Base-by-base conservation (phyloP, 768 basidiomycete species). In the Nidularia pulvinata region DNA sequence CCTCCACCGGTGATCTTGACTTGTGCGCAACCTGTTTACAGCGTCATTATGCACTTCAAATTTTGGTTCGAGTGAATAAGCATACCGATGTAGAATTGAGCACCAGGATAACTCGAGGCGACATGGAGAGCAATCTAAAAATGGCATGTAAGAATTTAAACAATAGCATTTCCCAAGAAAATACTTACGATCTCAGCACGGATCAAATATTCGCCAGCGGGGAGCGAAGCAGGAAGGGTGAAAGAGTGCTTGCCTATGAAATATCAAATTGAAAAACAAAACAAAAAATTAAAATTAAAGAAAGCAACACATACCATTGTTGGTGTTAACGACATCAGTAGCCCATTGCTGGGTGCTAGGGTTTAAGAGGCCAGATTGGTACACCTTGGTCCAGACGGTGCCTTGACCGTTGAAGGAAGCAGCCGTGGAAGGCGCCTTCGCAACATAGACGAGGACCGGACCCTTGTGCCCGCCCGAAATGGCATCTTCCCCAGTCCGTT, bases 361-460 rank as follows among this genome's bases (percentile, higher is more conserved):
- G 55, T 73, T 68, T 39, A 79, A 51, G 22, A 81, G 69, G 22
- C 79, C 78, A 33, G 77, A 77, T 5, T 74, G 70, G 59, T 79
- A 80, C 34, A 82, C 75, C 70, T 80, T 82, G 25, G 78, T 80
- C 78, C 80, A 82, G 16, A 82, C 78, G 11, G 74, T 54, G 33
- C 79, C 80, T 53, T 76, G 74, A 3, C 79, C 79, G 51, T 80
- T 57, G 60, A 79, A 80, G 3, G 71, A 59, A 0, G 73, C 74
- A 2, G 72, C 79, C 9, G 73, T 71, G 2, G 68, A 71, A 0
- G 78, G 75, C 13, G 78, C 79, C 59, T 80, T 78, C 50, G 79
- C 79, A 53, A 81, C 67, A 59, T 79, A 81, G 30, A 81, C 78
- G 46, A 76, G 72, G 5, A 78, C 77, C 4, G 78, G 69, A 3